A percentile compares a stretch with the other conserved stretches of the same genome.
Evolutionary conservation across 2,329 filamentous ascomycete species (phyloP).

Genomic region (Xylaria sp.): DNA sequence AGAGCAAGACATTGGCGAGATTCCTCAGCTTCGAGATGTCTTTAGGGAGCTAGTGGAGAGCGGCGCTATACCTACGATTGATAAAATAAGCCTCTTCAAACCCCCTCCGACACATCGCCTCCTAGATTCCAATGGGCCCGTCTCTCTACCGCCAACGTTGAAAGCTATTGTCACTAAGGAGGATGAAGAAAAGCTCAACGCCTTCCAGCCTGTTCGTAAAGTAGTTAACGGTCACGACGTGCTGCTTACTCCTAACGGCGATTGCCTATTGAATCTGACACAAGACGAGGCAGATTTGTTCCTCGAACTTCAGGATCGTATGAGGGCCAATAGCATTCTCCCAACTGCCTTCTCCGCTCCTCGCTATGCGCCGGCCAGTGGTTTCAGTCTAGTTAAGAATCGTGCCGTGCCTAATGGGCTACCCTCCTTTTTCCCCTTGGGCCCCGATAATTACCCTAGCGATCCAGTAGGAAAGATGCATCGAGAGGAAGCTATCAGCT

Average conservation of each 20-base stretch:
- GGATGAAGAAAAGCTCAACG: constrained; percentile 65
- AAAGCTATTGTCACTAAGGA: constrained; percentile 63
- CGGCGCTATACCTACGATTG: constrained; percentile 50
- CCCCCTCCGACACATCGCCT: constrained; percentile 50
- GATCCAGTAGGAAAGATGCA: constrained; percentile 73
- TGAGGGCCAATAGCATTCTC: constrained; percentile 61
- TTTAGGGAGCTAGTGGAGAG: constrained; percentile 53
- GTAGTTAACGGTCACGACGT: constrained; percentile 72
- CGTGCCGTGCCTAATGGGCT: constrained; percentile 72
- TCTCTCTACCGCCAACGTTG: constrained; percentile 51
- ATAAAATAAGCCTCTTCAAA: constrained; percentile 56
- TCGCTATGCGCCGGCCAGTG: constrained; percentile 64
- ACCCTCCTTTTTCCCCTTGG: constrained; percentile 68
- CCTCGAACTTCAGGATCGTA: constrained; percentile 71
- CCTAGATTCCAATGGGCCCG: constrained; percentile 47
- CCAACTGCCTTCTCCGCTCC: constrained; percentile 67
- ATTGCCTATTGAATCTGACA: constrained; percentile 77
- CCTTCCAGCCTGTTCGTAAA: constrained; percentile 69
- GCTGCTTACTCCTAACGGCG: constrained; percentile 79
- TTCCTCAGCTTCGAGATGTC: constrained; percentile 50
- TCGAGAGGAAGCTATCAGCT: constrained; percentile 72
- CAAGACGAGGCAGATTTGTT: constrained; percentile 76
- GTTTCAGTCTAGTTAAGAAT: constrained; percentile 71
- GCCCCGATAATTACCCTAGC: constrained; percentile 58
- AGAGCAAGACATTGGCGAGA: constrained; percentile 49